Evolutionary conservation across 2,329 filamentous ascomycete species (phyloP).

Genomic region (Sarocladium strictum): DNA sequence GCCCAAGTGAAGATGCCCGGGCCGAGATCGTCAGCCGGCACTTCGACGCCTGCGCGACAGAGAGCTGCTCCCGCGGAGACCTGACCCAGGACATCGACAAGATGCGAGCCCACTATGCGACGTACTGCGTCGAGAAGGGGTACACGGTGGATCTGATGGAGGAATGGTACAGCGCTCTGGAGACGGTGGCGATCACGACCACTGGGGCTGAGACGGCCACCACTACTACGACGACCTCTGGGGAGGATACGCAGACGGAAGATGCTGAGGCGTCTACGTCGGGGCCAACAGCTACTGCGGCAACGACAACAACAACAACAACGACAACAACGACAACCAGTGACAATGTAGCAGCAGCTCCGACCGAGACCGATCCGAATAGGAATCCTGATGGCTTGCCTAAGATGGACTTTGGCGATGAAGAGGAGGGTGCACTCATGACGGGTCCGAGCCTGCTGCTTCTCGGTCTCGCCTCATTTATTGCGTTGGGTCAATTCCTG

Average conservation of each 20-base stretch:
- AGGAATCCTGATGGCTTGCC: not conserved
- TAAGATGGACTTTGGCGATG: not conserved
- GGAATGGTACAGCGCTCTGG: constrained; percentile 8
- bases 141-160: constrained; percentile 3
- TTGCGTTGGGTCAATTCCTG: not conserved
- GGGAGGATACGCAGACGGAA: not conserved
- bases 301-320: not conserved
- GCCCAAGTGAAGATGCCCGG: not conserved
- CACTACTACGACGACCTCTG: not conserved
- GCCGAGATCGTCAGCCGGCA: constrained; percentile 7
- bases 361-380: not conserved
- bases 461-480: not conserved
- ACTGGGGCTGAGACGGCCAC: not conserved
- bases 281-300: not conserved
- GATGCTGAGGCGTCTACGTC: not conserved
- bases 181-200: not conserved
- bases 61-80: constrained; percentile 8
- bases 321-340: not conserved
- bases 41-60: constrained; percentile 7
- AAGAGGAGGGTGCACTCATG: too few relatives aligned
- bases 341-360: not conserved
- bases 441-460: not conserved
- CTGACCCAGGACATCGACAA: constrained; percentile 6
- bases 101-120: constrained; percentile 8
- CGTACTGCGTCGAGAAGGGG: constrained; percentile 8